Evolutionary conservation across 345 rosid genomes (phyloP).

Genomic region (Corymbia maculata): DNA sequence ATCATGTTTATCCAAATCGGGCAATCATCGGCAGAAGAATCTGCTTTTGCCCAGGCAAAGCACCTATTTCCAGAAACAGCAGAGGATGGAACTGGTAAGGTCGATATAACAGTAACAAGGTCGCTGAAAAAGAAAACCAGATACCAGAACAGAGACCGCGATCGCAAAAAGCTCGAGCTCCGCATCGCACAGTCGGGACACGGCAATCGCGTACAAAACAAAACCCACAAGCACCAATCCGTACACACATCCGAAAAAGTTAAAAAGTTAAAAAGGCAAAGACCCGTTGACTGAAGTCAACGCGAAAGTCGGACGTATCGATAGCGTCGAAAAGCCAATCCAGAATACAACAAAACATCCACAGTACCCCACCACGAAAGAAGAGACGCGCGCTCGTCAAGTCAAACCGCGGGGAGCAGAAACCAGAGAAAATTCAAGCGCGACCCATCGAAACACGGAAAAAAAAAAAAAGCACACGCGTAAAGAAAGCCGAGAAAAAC

Average conservation of each 20-base stretch:
- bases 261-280: not conserved
- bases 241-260: not conserved
- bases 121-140: not conserved
- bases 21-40: not conserved
- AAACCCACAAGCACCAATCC: not conserved
- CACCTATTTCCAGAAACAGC: not conserved
- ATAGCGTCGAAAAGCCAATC: not conserved
- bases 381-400: not conserved
- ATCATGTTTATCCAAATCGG: not conserved
- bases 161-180: not conserved
- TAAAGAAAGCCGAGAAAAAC: too few species aligned
- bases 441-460: too few species aligned
- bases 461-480: fast-evolving
- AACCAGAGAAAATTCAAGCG: too few species aligned
- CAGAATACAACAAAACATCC: not conserved
- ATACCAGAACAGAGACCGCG: not conserved
- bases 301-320: not conserved
- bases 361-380: not conserved
- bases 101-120: not conserved
- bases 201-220: not conserved
- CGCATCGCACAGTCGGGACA: not conserved
- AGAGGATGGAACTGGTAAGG: not conserved
- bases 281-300: not conserved
- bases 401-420: too few species aligned
- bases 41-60: not conserved